These are phyloP conservation scores for Ilyonectria mors-panacis DNA, from an alignment of 2,329 filamentous ascomycete species.

Conservation along the genomic window DNA sequence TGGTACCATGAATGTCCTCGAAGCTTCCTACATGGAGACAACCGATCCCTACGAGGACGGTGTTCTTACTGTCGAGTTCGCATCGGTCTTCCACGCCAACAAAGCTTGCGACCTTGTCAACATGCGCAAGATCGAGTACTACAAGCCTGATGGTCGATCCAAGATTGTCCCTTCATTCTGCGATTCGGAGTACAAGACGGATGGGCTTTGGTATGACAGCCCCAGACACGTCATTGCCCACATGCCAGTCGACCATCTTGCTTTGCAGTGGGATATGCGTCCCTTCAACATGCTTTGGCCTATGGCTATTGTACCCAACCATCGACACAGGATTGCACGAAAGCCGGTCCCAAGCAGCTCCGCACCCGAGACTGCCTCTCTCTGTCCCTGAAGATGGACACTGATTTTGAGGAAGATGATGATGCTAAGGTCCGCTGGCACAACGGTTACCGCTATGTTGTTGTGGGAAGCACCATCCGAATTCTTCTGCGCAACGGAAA, in stretches of 20 bases:
- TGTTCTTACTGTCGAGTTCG: slow-evolving; percentile 40
- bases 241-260: slow-evolving; percentile 13
- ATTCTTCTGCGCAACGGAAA: neutral
- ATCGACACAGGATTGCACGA: no score
- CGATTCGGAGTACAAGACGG: slow-evolving; percentile 2
- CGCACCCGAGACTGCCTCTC: neutral
- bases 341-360: neutral
- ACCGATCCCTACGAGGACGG: neutral
- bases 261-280: slow-evolving; percentile 7
- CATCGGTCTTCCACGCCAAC: slow-evolving; percentile 26
- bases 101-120: neutral
- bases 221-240: neutral
- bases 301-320: neutral
- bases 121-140: neutral
- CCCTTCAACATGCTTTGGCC: slow-evolving; percentile 7
- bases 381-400: neutral
- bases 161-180: neutral
- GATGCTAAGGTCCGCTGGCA: neutral
- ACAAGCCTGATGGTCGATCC: neutral
- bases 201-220: neutral
- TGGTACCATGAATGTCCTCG: slow-evolving; percentile 28
- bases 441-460: neutral
- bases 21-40: neutral
- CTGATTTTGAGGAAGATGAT: neutral
- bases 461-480: slow-evolving; percentile 1